Conservation (phyloP, 345 rosid genomes). For the Raphanus sativus region DNA sequence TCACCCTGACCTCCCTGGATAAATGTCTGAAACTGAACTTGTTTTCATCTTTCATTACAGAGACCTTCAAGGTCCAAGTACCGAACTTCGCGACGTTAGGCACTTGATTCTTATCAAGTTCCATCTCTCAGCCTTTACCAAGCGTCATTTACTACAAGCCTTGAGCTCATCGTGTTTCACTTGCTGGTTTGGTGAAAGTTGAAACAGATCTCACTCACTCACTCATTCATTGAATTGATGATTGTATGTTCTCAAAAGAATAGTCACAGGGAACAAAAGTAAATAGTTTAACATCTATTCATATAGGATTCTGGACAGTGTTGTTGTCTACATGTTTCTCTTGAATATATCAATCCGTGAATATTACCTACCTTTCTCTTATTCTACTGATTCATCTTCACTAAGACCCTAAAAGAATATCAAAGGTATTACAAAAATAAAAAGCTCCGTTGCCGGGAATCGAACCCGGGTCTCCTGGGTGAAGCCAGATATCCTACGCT, state of each 20-base stretch:
- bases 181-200: background rate
- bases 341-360: background rate
- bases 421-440: background rate
- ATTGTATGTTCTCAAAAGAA: background rate
- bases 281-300: background rate
- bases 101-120: background rate
- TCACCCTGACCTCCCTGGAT: background rate
- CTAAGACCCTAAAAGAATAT: background rate
- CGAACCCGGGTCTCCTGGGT: conserved; percentile 98
- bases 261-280: background rate
- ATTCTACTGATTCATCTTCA: background rate
- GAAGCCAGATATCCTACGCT: conserved; percentile 94
- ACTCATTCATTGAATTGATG: background rate
- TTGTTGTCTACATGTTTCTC: background rate
- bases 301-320: background rate
- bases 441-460: conserved; percentile 71
- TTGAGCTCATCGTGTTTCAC: background rate
- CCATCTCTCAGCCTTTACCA: background rate
- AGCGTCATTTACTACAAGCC: background rate
- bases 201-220: background rate
- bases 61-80: background rate
- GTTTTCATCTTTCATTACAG: background rate
- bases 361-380: background rate
- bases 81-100: background rate
- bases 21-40: background rate